These are phyloP conservation scores for Maudiozyma humilis DNA, from an alignment of 1,139 yeast species.

Conservation along the genomic window DNA sequence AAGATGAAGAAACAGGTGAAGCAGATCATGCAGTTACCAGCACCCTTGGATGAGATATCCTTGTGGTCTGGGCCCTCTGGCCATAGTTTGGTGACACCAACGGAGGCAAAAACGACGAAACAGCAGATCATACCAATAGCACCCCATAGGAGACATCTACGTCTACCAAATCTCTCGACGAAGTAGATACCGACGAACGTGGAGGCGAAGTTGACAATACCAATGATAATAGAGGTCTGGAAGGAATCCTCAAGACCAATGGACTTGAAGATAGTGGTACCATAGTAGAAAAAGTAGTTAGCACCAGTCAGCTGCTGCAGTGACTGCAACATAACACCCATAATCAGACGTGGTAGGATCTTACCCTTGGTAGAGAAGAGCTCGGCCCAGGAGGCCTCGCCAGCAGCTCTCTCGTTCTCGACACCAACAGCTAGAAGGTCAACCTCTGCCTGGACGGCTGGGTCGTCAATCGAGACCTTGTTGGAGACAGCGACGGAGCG, in stretches of 20 bases:
- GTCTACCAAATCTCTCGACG: constrained; percentile 4
- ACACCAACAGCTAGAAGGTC: constrained; percentile 2
- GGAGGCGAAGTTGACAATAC: constrained; percentile 5
- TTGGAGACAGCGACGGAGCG: constrained; percentile 49
- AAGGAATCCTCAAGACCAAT: constrained; percentile 6
- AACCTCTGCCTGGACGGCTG: constrained; percentile 44
- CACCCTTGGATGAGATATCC: constrained; percentile 3
- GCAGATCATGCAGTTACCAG: constrained; percentile 5
- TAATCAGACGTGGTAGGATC: constrained; percentile 5
- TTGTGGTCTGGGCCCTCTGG: constrained; percentile 2
- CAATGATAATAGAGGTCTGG: constrained; percentile 2
- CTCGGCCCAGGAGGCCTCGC: constrained; percentile 6
- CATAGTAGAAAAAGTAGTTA: constrained; percentile 7
- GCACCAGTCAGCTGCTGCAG: constrained; percentile 7
- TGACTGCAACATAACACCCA: constrained; percentile 6
- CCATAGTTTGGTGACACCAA: constrained; percentile 3
- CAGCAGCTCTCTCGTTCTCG: constrained; percentile 3
- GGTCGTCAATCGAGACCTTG: constrained; percentile 46
- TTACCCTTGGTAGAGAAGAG: constrained; percentile 5
- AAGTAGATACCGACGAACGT: constrained; percentile 2
- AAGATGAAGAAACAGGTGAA: constrained; percentile 4
- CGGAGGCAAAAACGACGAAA: constrained; percentile 5
- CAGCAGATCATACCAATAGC: constrained; percentile 2
- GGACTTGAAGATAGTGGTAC: constrained; percentile 6
- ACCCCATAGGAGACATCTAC: constrained; percentile 5